phyloP scores from a whole-genome alignment of 1,284 basidiomycete genomes.

The Marasmius tenuissimus region DNA sequence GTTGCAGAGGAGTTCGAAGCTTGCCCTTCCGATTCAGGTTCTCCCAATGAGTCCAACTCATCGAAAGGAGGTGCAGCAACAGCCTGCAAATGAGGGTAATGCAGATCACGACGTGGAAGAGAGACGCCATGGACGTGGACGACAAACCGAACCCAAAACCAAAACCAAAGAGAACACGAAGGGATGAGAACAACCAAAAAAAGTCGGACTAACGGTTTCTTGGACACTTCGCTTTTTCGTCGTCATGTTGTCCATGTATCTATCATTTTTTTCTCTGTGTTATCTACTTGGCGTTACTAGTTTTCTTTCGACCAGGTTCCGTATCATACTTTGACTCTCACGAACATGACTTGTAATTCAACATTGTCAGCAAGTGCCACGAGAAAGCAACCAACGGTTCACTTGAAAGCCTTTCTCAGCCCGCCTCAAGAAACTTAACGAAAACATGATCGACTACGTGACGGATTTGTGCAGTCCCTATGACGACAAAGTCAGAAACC shows the following conservation, averaged over 20 bases:
- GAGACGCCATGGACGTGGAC: constrained; percentile 35
- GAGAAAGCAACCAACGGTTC: no score
- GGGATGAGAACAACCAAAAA: constrained; percentile 31
- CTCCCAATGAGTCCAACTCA: constrained; percentile 75
- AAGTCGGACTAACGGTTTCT: constrained; percentile 24
- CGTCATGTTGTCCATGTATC: background rate
- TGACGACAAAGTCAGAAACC: no score
- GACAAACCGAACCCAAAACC: constrained; percentile 49
- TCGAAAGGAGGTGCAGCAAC: constrained; percentile 74
- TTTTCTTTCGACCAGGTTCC: no score
- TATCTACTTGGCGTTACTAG: no score
- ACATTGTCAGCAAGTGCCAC: no score
- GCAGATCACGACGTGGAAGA: constrained; percentile 27
- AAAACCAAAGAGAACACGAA: constrained; percentile 32
- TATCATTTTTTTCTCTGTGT: no score
- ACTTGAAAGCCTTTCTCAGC: no score
- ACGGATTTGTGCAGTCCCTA: no score
- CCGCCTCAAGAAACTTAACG: no score
- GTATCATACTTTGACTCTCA: no score
- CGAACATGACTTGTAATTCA: no score
- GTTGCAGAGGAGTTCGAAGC: constrained; percentile 85
- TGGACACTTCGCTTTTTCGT: background rate
- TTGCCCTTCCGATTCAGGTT: constrained; percentile 81
- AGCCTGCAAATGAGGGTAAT: constrained; percentile 25
- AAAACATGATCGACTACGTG: no score